Evolutionary conservation across 495 filamentous ascomycete species (phyloP), one percentile per base, ranked within the genome.

Genomic region (Lophiotrema nucula): DNA sequence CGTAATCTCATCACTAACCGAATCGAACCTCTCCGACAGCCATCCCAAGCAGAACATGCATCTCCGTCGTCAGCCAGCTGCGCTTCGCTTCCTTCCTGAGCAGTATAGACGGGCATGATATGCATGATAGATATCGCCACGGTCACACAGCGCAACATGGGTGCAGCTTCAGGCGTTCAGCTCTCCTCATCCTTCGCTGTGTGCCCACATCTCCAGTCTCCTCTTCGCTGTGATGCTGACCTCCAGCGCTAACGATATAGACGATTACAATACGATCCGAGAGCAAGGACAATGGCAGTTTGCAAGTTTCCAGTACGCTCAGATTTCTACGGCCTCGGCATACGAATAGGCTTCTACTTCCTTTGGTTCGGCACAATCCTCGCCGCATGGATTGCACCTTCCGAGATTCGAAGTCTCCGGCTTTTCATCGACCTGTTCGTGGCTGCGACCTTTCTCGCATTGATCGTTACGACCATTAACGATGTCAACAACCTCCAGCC

Each of bases 271-370:
- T 38, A 28, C 47, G 27, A 16, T 8, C 19, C n/a, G 4, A 8
- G 19, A 15, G 16, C 19, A 19, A 2, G 11, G 35, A 52, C n/a
- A 10, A 64, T 64, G 60, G 55, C 33, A 1, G 48, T 54, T 18
- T 64, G 60, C 43, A 27, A 27, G 6, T 58, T 66, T 38, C 21
- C 45, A 19, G 65, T 61, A 1, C 54, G 62, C 42, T 42, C 38
- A 15, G 65, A 67, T 24, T 54, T 67, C 47, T 67, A 67, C 35
- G 65, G 65, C 5, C 57, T 67, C 18, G 65, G 65, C 3, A 62
- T 67, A 5, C 45, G 65, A 1, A 28, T 67, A 13, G 61, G 61
- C 13, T 61, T 47, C 35, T 67, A 67, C 39, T 46, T 67, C 6
- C 65, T 61, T 25, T 67, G 62, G 61, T 62, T 24, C 39, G 56